These are phyloP conservation scores for Oryza nivara DNA, from an alignment of 176 grass and related monocot genomes.

Conservation along the genomic window DNA sequence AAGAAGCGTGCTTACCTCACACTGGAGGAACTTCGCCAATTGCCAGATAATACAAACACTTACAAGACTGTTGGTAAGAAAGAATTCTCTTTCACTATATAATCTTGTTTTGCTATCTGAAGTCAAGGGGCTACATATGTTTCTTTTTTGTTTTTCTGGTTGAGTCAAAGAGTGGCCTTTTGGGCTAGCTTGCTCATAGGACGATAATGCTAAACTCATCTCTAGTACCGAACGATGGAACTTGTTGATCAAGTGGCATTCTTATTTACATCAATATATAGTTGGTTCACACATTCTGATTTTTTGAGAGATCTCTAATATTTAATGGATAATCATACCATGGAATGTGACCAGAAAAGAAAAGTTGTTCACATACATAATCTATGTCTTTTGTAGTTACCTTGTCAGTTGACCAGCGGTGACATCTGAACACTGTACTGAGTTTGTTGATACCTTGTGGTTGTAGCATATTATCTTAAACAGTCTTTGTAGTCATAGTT, in stretches of 20 bases:
- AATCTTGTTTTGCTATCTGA: conserved; percentile 24
- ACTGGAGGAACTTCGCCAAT: conserved; percentile 84
- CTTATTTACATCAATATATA: conserved; percentile 9
- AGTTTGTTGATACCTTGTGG: neutral
- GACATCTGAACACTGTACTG: neutral
- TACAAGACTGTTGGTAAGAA: conserved; percentile 89
- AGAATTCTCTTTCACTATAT: conserved; percentile 12
- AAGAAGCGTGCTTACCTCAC: conserved; percentile 93
- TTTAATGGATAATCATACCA: too few species aligned
- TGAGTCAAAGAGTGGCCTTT: conserved; percentile 23
- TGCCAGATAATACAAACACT: conserved; percentile 82
- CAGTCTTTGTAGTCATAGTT: neutral
- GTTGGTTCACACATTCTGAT: neutral
- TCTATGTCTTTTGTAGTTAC: neutral
- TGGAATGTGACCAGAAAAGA: neutral
- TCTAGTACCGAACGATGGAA: neutral
- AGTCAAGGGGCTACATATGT: neutral
- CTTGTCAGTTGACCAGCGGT: conserved; percentile 10
- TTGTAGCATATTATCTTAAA: neutral
- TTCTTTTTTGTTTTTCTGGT: neutral
- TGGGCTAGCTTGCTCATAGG: neutral
- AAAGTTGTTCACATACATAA: neutral
- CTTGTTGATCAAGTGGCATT: neutral
- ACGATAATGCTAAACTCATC: neutral
- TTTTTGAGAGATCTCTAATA: neutral